Evolutionary conservation across 768 basidiomycete genomes (phyloP).

Genomic region (Daedaleopsis sinensis): DNA sequence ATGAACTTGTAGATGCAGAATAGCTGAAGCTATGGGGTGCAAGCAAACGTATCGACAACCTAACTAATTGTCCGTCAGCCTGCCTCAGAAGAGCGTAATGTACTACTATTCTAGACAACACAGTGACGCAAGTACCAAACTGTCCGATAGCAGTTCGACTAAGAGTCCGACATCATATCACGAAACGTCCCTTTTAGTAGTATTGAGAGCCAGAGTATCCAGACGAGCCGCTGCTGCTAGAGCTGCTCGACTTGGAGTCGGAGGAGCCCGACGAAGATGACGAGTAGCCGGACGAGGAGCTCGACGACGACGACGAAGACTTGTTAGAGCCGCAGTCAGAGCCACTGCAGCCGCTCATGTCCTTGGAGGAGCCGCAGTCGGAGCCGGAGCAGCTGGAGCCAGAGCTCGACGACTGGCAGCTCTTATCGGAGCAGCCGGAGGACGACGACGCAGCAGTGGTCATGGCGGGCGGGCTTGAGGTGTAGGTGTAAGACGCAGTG

Average conservation of each 20-base stretch:
- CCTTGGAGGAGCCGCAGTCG: constrained; percentile 1
- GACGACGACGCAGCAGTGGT: constrained; percentile 9
- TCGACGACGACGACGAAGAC: too few relatives aligned
- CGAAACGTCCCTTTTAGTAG: constrained; percentile 21
- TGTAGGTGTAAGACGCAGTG: constrained; percentile 50
- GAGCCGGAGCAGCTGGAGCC: constrained; percentile 2
- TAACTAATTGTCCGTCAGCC: constrained; percentile 14
- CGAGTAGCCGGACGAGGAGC: neutral
- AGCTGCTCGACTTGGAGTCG: neutral
- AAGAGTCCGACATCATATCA: constrained; percentile 13
- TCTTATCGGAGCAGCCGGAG: neutral
- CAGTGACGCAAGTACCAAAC: constrained; percentile 15
- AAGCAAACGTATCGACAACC: constrained; percentile 19
- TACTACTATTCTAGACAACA: constrained; percentile 8
- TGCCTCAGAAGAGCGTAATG: neutral
- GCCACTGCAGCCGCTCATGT: constrained; percentile 2
- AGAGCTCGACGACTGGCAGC: neutral
- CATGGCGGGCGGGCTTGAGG: constrained; percentile 25
- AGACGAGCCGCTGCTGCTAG: neutral
- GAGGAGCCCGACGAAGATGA: neutral
- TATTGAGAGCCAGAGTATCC: constrained; percentile 1
- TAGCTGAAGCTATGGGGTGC: constrained; percentile 16
- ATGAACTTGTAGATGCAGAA: neutral
- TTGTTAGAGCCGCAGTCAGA: neutral
- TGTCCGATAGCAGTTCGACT: constrained; percentile 23